Evolutionary conservation across 805 yeast species (phyloP).

Genomic region (Saccharomycopsis oosterbeekiorum): DNA sequence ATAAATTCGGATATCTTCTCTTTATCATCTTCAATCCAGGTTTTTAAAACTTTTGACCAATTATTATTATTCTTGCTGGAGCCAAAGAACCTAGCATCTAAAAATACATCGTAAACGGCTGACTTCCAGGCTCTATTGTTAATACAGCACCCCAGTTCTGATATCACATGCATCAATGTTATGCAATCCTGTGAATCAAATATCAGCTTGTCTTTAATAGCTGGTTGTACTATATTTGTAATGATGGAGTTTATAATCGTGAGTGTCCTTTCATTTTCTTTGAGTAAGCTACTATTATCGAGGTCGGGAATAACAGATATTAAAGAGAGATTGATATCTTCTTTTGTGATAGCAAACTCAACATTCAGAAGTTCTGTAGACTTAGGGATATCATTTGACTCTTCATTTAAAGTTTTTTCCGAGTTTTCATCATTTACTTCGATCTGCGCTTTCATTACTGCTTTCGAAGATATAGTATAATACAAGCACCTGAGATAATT

Average conservation of each 20-base stretch:
- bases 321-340: constrained; percentile 36
- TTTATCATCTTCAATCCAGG: constrained; percentile 58
- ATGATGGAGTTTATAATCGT: constrained; percentile 42
- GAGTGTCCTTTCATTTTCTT: constrained; percentile 54
- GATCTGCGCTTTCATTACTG: constrained; percentile 11
- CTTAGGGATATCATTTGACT: neutral
- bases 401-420: neutral
- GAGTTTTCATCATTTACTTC: neutral
- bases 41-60: constrained; percentile 48
- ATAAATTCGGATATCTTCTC: constrained; percentile 49
- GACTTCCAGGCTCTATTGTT: constrained; percentile 45
- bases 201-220: constrained; percentile 36
- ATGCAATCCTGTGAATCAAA: constrained; percentile 33
- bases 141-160: constrained; percentile 27
- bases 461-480: constrained; percentile 23
- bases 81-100: constrained; percentile 50
- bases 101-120: constrained; percentile 51
- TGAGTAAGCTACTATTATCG: constrained; percentile 28
- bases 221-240: constrained; percentile 43
- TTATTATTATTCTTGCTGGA: constrained; percentile 16
- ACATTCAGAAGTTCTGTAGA: neutral
- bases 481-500: constrained; percentile 25
- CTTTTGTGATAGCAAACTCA: constrained; percentile 26
- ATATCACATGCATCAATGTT: constrained; percentile 33
- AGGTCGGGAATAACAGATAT: constrained; percentile 32